These are phyloP conservation scores for Suhomyces bokatorum DNA, from an alignment of 1,139 yeast genomes.

Conservation along the genomic window DNA sequence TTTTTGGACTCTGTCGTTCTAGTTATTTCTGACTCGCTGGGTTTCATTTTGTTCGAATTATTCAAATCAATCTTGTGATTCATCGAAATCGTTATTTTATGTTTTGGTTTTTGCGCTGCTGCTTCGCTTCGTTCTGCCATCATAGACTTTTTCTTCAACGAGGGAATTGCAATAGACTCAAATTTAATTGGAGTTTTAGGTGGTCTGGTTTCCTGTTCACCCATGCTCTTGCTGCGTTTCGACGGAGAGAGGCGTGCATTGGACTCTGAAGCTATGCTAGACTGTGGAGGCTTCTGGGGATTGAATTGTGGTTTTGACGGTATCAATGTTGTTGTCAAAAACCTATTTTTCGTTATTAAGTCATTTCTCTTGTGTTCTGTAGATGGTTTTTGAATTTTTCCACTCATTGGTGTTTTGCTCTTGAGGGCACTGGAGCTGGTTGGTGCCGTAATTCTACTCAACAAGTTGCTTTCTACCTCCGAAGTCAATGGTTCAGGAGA, in stretches of 20 bases:
- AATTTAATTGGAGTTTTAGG: constrained; percentile 16
- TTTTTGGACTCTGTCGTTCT: not conserved
- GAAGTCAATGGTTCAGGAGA: not conserved
- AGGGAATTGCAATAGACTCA: constrained; percentile 22
- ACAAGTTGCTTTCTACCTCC: constrained; percentile 10
- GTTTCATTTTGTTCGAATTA: constrained; percentile 1
- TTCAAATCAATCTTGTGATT: constrained; percentile 26
- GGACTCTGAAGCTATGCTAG: not conserved
- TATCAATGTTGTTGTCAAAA: constrained; percentile 39
- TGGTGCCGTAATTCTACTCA: constrained; percentile 28
- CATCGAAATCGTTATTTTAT: constrained; percentile 32
- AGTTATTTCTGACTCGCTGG: not conserved
- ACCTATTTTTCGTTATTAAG: constrained; percentile 28
- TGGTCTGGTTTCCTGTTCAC: constrained; percentile 15
- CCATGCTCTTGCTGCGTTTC: constrained; percentile 12
- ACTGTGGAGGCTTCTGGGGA: constrained; percentile 14
- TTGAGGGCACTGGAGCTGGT: constrained; percentile 36
- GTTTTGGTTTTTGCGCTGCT: constrained; percentile 31
- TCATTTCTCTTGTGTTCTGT: constrained; percentile 9
- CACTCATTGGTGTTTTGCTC: constrained; percentile 11
- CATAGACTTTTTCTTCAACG: constrained; percentile 33
- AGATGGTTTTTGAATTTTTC: constrained; percentile 10
- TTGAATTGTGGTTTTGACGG: constrained; percentile 25
- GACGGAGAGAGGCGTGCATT: constrained; percentile 17
- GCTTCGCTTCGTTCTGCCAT: constrained; percentile 34